Percentiles rank a stretch among this genome's conserved stretches.
These are phyloP conservation scores for Kwoniella dejecticola DNA, from an alignment of 768 basidiomycete species.

Conservation along the genomic window DNA sequence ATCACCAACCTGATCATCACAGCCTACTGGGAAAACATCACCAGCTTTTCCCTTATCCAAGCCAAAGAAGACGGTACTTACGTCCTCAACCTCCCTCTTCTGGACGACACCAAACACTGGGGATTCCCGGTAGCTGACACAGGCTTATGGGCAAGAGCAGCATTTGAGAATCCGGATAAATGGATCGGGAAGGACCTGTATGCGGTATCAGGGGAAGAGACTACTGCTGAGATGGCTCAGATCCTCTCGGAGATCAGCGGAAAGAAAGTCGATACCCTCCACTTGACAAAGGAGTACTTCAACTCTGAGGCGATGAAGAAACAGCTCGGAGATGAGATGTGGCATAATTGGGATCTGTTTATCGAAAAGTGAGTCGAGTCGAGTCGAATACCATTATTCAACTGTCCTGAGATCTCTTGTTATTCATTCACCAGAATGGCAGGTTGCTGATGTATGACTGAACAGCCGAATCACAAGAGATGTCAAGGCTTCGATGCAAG, in stretches of 20 bases:
- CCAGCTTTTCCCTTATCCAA: conserved; percentile 1
- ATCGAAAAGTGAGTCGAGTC: conserved; percentile 24
- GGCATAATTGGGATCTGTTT: conserved; percentile 17
- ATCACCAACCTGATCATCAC: conserved; percentile 22
- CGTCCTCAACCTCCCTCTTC: conserved; percentile 5
- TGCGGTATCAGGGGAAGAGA: conserved; percentile 10
- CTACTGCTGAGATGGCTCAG: conserved; percentile 16
- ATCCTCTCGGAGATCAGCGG: conserved; percentile 12
- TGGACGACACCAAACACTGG: conserved; percentile 23
- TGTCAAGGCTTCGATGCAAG: not conserved
- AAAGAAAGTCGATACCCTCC: conserved; percentile 29
- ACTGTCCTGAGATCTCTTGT: not conserved
- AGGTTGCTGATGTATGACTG: not conserved
- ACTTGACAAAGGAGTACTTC: conserved; percentile 14
- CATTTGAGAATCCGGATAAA: conserved; percentile 19
- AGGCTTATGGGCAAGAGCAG: conserved; percentile 21
- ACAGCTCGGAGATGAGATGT: conserved; percentile 14
- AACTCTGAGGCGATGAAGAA: conserved; percentile 15
- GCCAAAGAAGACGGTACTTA: conserved; percentile 6
- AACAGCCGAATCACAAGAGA: conserved; percentile 9
- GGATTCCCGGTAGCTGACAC: conserved; percentile 17
- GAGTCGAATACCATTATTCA: not conserved
- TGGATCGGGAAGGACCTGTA: conserved; percentile 28
- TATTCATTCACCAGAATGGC: too few relatives aligned
- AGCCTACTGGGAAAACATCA: conserved; percentile 25